Base-by-base conservation (phyloP, 129 eudicot genomes). In the Centaurea solstitialis region DNA sequence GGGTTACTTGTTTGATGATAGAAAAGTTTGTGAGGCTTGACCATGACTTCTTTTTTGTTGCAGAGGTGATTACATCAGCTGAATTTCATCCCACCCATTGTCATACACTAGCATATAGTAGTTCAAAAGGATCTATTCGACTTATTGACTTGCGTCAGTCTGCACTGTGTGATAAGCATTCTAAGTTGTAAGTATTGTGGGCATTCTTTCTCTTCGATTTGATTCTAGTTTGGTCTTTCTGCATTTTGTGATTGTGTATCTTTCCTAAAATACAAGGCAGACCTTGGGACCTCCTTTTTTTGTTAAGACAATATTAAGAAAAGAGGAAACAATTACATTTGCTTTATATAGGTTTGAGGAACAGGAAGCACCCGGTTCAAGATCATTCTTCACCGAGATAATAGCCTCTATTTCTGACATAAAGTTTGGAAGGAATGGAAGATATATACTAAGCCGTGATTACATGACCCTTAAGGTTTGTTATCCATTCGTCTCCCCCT, bases 51-150 rank as follows among this genome's bases (percentile, higher is more conserved):
- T 12, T 37, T 75, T 79, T 80, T 78, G 15, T 70, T 81, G 90
- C 93, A 94, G 98, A 94, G 94, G 98, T 94, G 81, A 94, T 94
- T 83, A 94, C 98, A 74, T 89, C 97, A 74, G 98, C 98, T 47
- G 97, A 92, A 86, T 94, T 94, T 82, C 98, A 94, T 88, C 98
- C 98, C 72, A 88, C 85, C 59, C 98, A 92, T 71, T 94, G 98
- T 78, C 93, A 90, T 82, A 94, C 87, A 75, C 88, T 94, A 79
- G 98, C 96, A 15, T 94, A 94, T 79, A 94, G 98, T 85, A 94
- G 98, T 81, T 94, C 98, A 57, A 94, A 92, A 89, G 97, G 98
- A 68, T 94, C 98, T 72, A 90, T 94, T 73, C 98, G 97, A 28
- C 96, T 94, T 82, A 92, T 94, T 83, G 97, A 94, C 85, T 87